Base-by-base conservation (phyloP, 805 yeast species). In the Metschnikowia similis region DNA sequence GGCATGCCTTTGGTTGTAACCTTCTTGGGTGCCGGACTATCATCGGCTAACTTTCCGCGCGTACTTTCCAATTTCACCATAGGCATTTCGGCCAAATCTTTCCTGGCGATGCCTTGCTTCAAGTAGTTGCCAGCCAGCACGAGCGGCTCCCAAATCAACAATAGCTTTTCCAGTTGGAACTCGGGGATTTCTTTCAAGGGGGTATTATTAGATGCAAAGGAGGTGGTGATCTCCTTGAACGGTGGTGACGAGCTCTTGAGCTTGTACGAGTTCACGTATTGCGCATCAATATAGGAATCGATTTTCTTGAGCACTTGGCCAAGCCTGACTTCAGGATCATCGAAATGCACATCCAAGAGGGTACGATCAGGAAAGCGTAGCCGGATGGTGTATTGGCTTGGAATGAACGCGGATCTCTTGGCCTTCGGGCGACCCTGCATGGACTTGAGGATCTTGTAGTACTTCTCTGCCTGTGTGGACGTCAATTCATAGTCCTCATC, bases 401-500 rank as follows among this genome's bases (percentile, higher is more conserved):
- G 75, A 3, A 45, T 37, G 10, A 35, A 45, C 5, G 52, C 48
- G 2, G 41, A 30, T 7, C 54, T 59, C 14, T 57, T 53, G 26
- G 54, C 50, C 34, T 49, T 48, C 21, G 52, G 57, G 36, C 56
- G 38, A 2, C 40, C 41, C 38, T 57, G 61, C 40, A 68, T 63
- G n/a, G 64, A 58, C 45, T 63, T 62, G 40, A 73, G 64, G 16
- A 66, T 51, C 44, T 66, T 64, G 44, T 67, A 72, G 55, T 73
- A 73, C 16, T 60, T 59, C 49, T 67, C 67, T 2, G 72, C 75
- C 52, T 73, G 76, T 14, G 61, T 47, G 5, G 67, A 56, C 1
- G 75, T 70, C 65, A 73, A 57, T 21, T 69, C 66, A 56, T 73
- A 73, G 53, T 73, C 77, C 35, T 65, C 69, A 14, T 71, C 76